Conservation (phyloP, 108 stramenopile species). For the Cyclotella atomus region DNA sequence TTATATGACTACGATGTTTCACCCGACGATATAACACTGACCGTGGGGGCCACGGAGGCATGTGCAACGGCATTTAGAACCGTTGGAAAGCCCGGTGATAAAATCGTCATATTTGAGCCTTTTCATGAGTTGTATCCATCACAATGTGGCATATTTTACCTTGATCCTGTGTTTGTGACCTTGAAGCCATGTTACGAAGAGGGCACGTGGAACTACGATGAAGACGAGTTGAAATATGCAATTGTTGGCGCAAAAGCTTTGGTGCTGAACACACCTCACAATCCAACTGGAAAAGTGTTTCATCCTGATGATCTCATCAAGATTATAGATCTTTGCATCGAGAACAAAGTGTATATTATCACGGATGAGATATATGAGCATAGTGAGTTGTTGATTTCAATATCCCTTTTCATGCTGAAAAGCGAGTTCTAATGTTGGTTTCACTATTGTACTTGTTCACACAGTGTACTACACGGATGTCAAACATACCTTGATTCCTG, state of each 20-base stretch:
- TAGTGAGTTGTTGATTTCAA: too few species aligned
- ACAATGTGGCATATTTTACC: constrained; percentile 69
- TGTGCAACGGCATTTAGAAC: constrained; percentile 69
- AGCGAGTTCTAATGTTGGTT: too few species aligned
- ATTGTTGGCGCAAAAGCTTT: constrained; percentile 61
- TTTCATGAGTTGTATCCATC: constrained; percentile 79
- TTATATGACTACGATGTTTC: constrained; percentile 60
- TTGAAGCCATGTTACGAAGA: constrained; percentile 36
- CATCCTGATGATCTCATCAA: constrained; percentile 66
- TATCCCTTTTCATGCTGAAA: too few species aligned
- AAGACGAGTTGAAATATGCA: constrained; percentile 58
- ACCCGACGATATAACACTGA: constrained; percentile 63
- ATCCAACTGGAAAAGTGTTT: constrained; percentile 95
- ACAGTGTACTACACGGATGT: constrained; percentile 49
- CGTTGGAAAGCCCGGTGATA: constrained; percentile 68
- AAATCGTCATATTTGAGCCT: constrained; percentile 73
- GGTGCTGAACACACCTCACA: constrained; percentile 94
- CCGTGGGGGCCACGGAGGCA: constrained; percentile 77
- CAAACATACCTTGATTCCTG: constrained; percentile 36
- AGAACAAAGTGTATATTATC: constrained; percentile 68
- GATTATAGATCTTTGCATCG: constrained; percentile 61
- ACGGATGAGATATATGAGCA: constrained; percentile 85
- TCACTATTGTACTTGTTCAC: not conserved
- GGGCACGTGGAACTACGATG: constrained; percentile 56
- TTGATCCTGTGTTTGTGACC: constrained; percentile 64